These are phyloP conservation scores for Apiospora hydei DNA, from an alignment of 2,329 filamentous ascomycete species.

Conservation along the genomic window DNA sequence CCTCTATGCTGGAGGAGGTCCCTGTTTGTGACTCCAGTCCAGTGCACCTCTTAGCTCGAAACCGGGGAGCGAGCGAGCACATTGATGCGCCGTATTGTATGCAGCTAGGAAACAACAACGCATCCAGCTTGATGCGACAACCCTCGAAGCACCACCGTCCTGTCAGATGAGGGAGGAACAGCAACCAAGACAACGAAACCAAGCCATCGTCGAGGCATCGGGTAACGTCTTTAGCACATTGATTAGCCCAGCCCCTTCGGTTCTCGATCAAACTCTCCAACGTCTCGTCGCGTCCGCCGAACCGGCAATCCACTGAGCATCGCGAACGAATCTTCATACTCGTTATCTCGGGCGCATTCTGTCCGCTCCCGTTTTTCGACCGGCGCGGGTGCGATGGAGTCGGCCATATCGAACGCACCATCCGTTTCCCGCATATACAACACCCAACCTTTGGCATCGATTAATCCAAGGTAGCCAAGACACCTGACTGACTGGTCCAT, in stretches of 20 bases:
- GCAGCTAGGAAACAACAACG: conserved; percentile 16
- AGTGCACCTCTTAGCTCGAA: conserved; percentile 20
- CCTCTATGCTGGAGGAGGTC: conserved; percentile 5
- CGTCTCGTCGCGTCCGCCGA: not conserved
- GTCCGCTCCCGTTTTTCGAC: not conserved
- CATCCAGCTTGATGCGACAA: conserved; percentile 11
- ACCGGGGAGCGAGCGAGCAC: not conserved
- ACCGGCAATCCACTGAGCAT: not conserved
- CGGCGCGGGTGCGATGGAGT: conserved; percentile 23
- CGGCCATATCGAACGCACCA: conserved; percentile 4
- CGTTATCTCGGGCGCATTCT: not conserved
- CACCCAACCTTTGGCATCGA: conserved; percentile 17
- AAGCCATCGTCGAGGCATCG: conserved; percentile 7
- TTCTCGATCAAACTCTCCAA: not conserved
- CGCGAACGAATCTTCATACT: not conserved
- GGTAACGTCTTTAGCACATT: not conserved
- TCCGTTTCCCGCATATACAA: conserved; percentile 10
- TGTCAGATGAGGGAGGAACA: conserved; percentile 9
- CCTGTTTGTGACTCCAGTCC: conserved; percentile 15
- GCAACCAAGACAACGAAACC: not conserved
- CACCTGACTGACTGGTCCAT: conserved; percentile 27
- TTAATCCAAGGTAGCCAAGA: conserved; percentile 2
- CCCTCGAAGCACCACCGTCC: not conserved
- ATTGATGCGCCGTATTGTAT: conserved; percentile 11
- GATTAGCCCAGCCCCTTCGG: not conserved